Percentiles rank a stretch among this genome's conserved stretches.
Conservation (phyloP, 495 filamentous ascomycete species). For the Penicillium robsamsonii region DNA sequence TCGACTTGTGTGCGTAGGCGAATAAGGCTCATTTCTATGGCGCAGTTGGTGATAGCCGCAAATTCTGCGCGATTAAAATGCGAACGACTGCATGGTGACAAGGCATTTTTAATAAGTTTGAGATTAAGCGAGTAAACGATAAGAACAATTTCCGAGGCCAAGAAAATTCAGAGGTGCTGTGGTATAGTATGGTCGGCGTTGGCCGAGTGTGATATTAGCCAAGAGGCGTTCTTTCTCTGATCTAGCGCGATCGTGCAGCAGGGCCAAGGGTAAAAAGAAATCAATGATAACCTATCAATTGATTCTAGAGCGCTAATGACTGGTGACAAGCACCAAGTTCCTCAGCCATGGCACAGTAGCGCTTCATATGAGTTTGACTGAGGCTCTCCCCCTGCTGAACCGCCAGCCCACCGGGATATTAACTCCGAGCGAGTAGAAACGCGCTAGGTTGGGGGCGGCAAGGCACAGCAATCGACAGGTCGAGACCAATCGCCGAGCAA, state of each 20-base stretch:
- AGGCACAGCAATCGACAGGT: slow-evolving; percentile 31
- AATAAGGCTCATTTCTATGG: slow-evolving; percentile 15
- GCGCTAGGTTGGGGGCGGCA: slow-evolving; percentile 34
- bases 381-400: slow-evolving; percentile 14
- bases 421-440: slow-evolving; percentile 20
- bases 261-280: neutral
- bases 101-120: slow-evolving; percentile 7
- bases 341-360: slow-evolving; percentile 15
- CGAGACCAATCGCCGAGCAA: slow-evolving; percentile 6
- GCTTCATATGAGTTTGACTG: slow-evolving; percentile 7
- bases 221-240: slow-evolving; percentile 1
- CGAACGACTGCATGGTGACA: slow-evolving; percentile 16
- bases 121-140: neutral
- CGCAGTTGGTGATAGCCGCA: slow-evolving; percentile 43
- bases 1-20: neutral
- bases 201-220: slow-evolving; percentile 7
- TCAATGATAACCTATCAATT: slow-evolving; percentile 17
- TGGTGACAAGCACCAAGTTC: slow-evolving; percentile 13
- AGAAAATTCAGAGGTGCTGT: neutral
- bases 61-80: slow-evolving; percentile 11
- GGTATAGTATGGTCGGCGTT: slow-evolving; percentile 3
- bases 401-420: slow-evolving; percentile 15
- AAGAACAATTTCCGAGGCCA: neutral
- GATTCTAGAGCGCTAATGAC: slow-evolving; percentile 10
- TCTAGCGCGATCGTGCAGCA: slow-evolving; percentile 10